These are phyloP conservation scores for Blastomyces gilchristii DNA, from an alignment of 2,329 filamentous ascomycete species.

Conservation along the genomic window DNA sequence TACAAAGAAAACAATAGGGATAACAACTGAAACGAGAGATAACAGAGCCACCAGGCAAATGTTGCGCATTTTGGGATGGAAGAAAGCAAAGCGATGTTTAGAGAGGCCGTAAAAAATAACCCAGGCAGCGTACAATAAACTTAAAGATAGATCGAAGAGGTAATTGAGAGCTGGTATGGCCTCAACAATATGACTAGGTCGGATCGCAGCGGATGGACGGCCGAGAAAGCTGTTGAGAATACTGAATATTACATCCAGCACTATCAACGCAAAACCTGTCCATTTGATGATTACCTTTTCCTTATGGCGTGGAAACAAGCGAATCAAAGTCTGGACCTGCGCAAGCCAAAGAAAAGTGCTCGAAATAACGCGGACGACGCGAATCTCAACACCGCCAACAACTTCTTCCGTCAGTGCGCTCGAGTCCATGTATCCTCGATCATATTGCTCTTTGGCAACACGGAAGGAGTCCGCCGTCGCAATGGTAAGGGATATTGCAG, in stretches of 20 bases:
- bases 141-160: conserved; percentile 77
- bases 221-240: conserved; percentile 77
- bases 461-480: conserved; percentile 85
- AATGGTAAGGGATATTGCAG: conserved; percentile 77
- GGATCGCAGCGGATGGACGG: conserved; percentile 33
- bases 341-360: conserved; percentile 96
- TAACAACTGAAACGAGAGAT: conserved; percentile 70
- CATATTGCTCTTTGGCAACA: conserved; percentile 73
- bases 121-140: conserved; percentile 82
- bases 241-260: conserved; percentile 81
- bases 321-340: conserved; percentile 91
- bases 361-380: conserved; percentile 83
- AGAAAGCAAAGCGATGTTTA: conserved; percentile 83
- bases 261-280: conserved; percentile 89
- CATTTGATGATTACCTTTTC: conserved; percentile 99
- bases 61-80: conserved; percentile 82
- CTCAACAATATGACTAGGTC: conserved; percentile 69
- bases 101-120: conserved; percentile 89
- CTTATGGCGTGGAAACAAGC: conserved; percentile 87
- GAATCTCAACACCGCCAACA: conserved; percentile 73
- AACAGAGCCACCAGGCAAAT: conserved; percentile 71
- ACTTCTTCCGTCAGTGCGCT: conserved; percentile 65
- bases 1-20: conserved; percentile 87
- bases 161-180: conserved; percentile 87
- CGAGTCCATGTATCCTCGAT: conserved; percentile 68